Conservation (phyloP, 148 eudicot genomes). For the Persicaria tinctoria region DNA sequence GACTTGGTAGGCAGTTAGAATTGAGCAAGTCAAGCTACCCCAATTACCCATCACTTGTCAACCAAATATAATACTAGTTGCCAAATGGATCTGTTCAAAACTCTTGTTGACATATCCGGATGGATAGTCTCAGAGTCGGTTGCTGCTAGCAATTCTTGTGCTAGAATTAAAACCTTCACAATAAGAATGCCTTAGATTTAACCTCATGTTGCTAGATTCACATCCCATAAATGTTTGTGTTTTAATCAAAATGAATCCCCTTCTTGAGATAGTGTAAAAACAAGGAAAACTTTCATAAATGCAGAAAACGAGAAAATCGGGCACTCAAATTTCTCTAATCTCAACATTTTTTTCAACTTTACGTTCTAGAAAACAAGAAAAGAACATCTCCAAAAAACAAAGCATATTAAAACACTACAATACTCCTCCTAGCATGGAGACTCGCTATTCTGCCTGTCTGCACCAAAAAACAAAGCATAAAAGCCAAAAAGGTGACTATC, state of each 20-base stretch:
- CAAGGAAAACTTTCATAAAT: background rate
- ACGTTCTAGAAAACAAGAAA: background rate
- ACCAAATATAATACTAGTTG: background rate
- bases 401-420: background rate
- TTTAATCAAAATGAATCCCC: background rate
- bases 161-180: background rate
- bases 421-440: background rate
- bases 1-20: background rate
- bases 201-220: background rate
- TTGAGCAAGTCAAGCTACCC: background rate
- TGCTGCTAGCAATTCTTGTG: background rate
- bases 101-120: background rate
- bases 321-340: background rate
- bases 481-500: slow-evolving; percentile 3
- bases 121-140: background rate
- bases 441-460: background rate
- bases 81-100: background rate
- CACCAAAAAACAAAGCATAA: slow-evolving; percentile 2
- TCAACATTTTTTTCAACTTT: background rate
- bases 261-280: background rate
- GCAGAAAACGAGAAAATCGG: background rate
- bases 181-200: background rate
- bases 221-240: background rate
- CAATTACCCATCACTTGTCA: background rate
- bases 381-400: background rate